Evolutionary conservation across 345 rosid genomes (phyloP), one percentile per base, ranked within the genome.

Genomic region (Ricinus communis): DNA sequence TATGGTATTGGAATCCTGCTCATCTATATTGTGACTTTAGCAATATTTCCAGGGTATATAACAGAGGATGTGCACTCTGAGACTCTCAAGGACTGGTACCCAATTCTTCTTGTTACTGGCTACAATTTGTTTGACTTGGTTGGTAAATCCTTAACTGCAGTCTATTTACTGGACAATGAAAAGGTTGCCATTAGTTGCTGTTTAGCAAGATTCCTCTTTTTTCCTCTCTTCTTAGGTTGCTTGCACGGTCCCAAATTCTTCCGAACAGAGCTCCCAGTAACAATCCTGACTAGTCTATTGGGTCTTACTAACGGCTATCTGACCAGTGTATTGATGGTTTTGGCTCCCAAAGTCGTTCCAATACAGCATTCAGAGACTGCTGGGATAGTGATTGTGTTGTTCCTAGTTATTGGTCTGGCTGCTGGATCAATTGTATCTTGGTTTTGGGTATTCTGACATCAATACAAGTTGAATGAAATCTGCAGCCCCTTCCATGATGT

Each of bases 51-150:
- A 4, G 99, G 99, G 8, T 92, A 84, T 61, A 83, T 95, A 28
- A 95, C 97, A 0, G 98, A 95, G 83, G 98, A 90, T 62, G 98
- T 95, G 66, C 92, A 87, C 71, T 95, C 99, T 0, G 90, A 80
- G 55, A 30, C 79, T 60, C 90, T 95, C 43, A 86, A 82, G 74
- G 98, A 92, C 68, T 95, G 99, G 99, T 95, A 89, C 65, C 75
- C 89, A 8, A 72, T 95, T 62, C 79, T 90, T 9, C 97, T 95
- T 31, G 88, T 95, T 68, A 62, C 91, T 12, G 83, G 83, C 47
- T 95, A 74, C 83, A 92, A 95, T 18, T 82, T 92, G 76, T 95
- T 92, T 78, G 99, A 92, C 74, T 81, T 92, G 53, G 88, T 90
- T 60, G 99, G 99, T 53, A 95, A 95, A 81, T 89, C 86, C 0